Conservation (phyloP, 2,329 filamentous ascomycete genomes). For the Thelonectria discophora region DNA sequence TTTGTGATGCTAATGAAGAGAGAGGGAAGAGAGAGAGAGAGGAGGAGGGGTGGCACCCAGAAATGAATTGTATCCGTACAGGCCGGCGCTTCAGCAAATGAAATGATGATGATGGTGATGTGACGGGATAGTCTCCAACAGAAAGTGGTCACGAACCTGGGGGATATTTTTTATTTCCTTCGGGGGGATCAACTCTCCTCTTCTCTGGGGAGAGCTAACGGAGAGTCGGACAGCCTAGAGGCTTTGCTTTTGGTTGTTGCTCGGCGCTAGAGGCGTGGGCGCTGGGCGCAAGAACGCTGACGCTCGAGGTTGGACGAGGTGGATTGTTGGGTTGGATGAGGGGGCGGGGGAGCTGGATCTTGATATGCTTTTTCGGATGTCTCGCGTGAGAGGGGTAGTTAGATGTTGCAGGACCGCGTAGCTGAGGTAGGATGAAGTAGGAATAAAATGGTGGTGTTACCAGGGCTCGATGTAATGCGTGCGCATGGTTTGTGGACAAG, state of each 20-base stretch:
- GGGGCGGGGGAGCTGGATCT: slow-evolving; percentile 28
- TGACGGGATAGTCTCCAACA: slow-evolving; percentile 9
- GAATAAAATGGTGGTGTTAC: slow-evolving; percentile 6
- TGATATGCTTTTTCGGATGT: slow-evolving; percentile 38
- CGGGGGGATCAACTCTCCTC: slow-evolving; percentile 10
- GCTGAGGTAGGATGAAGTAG: slow-evolving; percentile 8
- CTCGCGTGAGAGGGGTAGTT: slow-evolving; percentile 25
- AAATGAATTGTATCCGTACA: background rate
- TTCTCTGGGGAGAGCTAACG: slow-evolving; percentile 41
- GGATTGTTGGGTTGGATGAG: slow-evolving; percentile 9
- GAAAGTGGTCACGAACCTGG: slow-evolving; percentile 15
- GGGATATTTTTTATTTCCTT: slow-evolving; percentile 2
- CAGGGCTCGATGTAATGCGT: background rate
- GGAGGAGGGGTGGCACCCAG: background rate
- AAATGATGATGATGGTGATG: slow-evolving; percentile 20
- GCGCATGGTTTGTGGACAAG: slow-evolving; percentile 1
- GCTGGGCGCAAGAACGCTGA: slow-evolving; percentile 27
- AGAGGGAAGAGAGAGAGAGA: background rate
- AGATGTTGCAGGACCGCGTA: slow-evolving; percentile 23
- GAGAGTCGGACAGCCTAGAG: slow-evolving; percentile 36
- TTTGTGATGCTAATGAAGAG: background rate
- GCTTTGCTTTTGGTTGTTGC: slow-evolving; percentile 25
- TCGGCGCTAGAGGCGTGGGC: slow-evolving; percentile 30
- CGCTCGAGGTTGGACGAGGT: slow-evolving; percentile 22
- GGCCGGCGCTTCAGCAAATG: slow-evolving; percentile 1